These are phyloP conservation scores for Porcisia hertigi DNA, from an alignment of 208 protist genomes.

Conservation along the genomic window DNA sequence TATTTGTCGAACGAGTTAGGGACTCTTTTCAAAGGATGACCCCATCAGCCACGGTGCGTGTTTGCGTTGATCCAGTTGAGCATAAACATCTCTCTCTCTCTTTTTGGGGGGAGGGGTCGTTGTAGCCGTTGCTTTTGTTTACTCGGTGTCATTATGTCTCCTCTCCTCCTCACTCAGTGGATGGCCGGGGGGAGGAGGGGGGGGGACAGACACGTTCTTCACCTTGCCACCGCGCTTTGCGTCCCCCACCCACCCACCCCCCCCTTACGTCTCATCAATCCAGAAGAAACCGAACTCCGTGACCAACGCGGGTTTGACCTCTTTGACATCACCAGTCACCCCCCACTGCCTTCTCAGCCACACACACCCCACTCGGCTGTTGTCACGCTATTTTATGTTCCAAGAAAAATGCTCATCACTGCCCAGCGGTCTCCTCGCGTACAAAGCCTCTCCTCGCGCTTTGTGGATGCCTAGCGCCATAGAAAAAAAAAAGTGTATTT, in stretches of 20 bases:
- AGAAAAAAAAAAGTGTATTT: neutral
- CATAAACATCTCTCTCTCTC: no score
- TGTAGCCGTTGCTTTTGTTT: no score
- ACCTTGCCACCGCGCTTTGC: neutral
- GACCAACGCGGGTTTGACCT: neutral
- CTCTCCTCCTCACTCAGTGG: no score
- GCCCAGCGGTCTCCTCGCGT: neutral
- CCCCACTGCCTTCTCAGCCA: neutral
- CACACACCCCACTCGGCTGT: neutral
- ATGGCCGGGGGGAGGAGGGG: no score
- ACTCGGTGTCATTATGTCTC: no score
- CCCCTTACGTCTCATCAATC: neutral
- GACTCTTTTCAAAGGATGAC: no score
- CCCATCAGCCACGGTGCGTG: no score
- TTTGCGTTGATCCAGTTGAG: no score
- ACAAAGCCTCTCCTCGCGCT: neutral
- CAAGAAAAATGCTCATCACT: neutral
- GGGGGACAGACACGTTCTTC: neutral
- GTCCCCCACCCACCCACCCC: neutral
- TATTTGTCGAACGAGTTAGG: no score
- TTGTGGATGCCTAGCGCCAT: neutral
- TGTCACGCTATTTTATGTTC: neutral
- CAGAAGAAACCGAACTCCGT: neutral
- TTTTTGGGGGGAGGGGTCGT: no score
- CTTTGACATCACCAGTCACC: neutral